These are phyloP conservation scores for Phytophthora pini DNA, from an alignment of 352 stramenopile genomes.

Conservation along the genomic window DNA sequence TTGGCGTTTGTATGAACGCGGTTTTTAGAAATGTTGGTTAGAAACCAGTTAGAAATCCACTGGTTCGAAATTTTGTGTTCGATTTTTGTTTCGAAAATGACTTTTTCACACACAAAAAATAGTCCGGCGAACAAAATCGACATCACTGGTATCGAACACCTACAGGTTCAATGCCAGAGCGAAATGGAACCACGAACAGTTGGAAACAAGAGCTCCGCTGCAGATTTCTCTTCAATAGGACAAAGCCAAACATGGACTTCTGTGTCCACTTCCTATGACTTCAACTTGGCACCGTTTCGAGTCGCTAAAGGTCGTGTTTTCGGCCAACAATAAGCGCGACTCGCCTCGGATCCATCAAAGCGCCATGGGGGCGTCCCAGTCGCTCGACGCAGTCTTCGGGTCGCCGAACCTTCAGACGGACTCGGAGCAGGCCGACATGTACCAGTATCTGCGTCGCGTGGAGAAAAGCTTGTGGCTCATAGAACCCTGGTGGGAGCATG, in stretches of 20 bases:
- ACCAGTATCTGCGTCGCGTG: constrained; percentile 48
- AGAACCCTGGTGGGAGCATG: constrained; percentile 43
- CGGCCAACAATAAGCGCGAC: neutral
- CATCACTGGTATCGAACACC: too few relatives aligned
- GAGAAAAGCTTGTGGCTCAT: constrained; percentile 53
- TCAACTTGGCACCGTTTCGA: neutral
- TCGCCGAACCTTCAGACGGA: constrained; percentile 30
- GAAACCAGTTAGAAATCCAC: constrained; percentile 7
- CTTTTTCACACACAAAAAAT: too few relatives aligned
- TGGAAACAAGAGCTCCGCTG: too few relatives aligned
- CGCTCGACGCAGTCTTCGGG: constrained; percentile 58
- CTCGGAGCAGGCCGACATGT: constrained; percentile 50
- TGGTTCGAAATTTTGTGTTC: constrained; percentile 10
- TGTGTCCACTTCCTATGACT: too few relatives aligned
- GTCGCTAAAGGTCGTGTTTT: too few relatives aligned
- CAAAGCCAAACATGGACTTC: too few relatives aligned
- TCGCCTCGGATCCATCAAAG: neutral
- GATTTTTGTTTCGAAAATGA: constrained; percentile 1
- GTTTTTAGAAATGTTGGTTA: neutral
- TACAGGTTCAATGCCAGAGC: too few relatives aligned
- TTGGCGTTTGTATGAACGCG: constrained; percentile 2
- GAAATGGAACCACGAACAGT: too few relatives aligned
- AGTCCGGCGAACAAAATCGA: too few relatives aligned
- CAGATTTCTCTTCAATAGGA: too few relatives aligned
- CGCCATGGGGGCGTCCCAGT: constrained; percentile 55